Conservation (phyloP, 2,329 filamentous ascomycete genomes). For the Paramyrothecium roridum region DNA sequence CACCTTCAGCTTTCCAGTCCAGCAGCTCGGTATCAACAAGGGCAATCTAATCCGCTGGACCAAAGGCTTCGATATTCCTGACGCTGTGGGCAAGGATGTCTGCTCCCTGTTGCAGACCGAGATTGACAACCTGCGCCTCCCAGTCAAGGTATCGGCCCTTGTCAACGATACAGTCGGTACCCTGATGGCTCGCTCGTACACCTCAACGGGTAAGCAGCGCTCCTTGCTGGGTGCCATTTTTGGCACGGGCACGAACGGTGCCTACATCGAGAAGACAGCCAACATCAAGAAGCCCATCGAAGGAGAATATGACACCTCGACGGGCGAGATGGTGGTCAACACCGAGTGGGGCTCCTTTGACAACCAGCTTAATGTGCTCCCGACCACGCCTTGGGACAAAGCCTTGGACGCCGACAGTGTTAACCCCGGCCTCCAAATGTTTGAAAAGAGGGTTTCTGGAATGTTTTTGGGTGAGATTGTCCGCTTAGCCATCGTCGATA, state of each 20-base stretch:
- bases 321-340: conserved; percentile 96
- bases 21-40: conserved; percentile 93
- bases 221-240: conserved; percentile 96
- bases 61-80: conserved; percentile 96
- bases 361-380: conserved; percentile 84
- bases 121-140: conserved; percentile 81
- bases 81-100: conserved; percentile 91
- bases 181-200: conserved; percentile 95
- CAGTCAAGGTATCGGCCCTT: conserved; percentile 90
- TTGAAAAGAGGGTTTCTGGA: conserved; percentile 95
- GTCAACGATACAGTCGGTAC: conserved; percentile 98
- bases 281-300: conserved; percentile 77
- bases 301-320: conserved; percentile 71
- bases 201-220: conserved; percentile 79
- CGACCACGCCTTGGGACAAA: conserved; percentile 78
- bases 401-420: conserved; percentile 75
- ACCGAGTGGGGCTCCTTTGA: conserved; percentile 99
- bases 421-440: conserved; percentile 97
- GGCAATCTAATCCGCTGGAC: conserved; percentile 95
- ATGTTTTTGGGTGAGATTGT: conserved; percentile 98
- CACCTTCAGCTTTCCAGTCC: conserved; percentile 96
- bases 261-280: conserved; percentile 88
- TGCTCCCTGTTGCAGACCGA: conserved; percentile 85
- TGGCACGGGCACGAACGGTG: conserved; percentile 94
- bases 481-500: conserved; percentile 68